These are phyloP conservation scores for Dujonia santamariae DNA, from an alignment of 1,139 yeast species.

Conservation along the genomic window DNA sequence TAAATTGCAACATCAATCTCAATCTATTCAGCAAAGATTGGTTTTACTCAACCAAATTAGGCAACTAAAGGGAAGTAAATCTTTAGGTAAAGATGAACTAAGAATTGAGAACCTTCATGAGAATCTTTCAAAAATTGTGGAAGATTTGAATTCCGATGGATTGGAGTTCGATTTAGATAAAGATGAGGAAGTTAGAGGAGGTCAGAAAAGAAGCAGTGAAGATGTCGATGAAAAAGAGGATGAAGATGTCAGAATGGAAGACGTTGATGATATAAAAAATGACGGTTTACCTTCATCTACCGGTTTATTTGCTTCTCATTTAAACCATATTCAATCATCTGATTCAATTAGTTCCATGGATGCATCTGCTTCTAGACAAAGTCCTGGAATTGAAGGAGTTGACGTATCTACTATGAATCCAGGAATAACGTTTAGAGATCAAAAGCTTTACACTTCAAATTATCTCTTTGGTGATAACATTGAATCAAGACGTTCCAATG, in stretches of 20 bases:
- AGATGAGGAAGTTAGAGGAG: conserved; percentile 9
- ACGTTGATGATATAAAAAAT: conserved; percentile 17
- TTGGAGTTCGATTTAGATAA: conserved; percentile 18
- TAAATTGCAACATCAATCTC: conserved; percentile 29
- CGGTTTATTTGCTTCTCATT: conserved; percentile 2
- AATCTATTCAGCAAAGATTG: conserved; percentile 35
- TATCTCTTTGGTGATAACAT: conserved; percentile 56
- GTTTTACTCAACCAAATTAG: conserved; percentile 32
- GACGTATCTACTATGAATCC: conserved; percentile 43
- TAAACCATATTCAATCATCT: conserved; percentile 8
- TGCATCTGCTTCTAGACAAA: conserved; percentile 34
- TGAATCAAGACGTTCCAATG: conserved; percentile 44
- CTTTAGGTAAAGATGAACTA: conserved; percentile 18
- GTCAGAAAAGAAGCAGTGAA: conserved; percentile 8
- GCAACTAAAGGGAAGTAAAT: conserved; percentile 13
- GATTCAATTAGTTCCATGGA: conserved; percentile 20
- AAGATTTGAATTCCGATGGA: conserved; percentile 30
- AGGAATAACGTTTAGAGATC: conserved; percentile 54
- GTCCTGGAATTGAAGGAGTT: conserved; percentile 44
- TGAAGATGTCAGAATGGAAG: conserved; percentile 3
- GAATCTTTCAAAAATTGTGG: conserved; percentile 36
- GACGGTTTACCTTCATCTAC: background rate
- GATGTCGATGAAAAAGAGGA: conserved; percentile 5
- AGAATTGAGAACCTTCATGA: conserved; percentile 32
- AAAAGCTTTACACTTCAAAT: conserved; percentile 56